Evolutionary conservation across 257 asterid genomes (phyloP), one percentile per base, ranked within the genome.

Genomic region (Gynochthodes officinalis): DNA sequence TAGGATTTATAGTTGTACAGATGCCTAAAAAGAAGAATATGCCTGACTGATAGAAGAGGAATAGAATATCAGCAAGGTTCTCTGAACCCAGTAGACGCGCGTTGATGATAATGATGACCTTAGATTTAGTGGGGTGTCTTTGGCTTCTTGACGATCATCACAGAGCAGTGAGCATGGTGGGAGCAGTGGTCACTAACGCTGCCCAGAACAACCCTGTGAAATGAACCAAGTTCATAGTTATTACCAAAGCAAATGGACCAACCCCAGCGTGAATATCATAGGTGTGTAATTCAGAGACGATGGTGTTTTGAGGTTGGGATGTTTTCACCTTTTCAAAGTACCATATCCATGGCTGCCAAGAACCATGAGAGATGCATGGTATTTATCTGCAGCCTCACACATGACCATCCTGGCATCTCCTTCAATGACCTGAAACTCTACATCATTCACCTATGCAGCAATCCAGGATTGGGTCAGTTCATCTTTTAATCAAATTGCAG

Each of bases 101-200:
- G n/a, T n/a, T n/a, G n/a, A n/a, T n/a, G n/a, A n/a, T n/a, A n/a
- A n/a, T n/a, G n/a, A n/a, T n/a, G n/a, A n/a, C n/a, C n/a, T n/a
- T n/a, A n/a, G n/a, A 21, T 35, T 35, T 32, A 61, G 16, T 35
- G 46, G 8, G 4, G 39, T 46, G 35, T 32, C 30, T 68, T 49
- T 7, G 82, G 87, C 82, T 70, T 83, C 83, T 91, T 91, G 76
- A 89, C 92, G 11, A 91, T 87, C 96, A 91, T 81, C 69, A 91
- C 96, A 21, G 92, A 83, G 82, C 96, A 91, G 68, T 86, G 87
- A 62, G 97, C 97, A 72, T 91, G 97, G 63, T 89, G 96, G 44
- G 90, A 81, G 44, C 93, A 89, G 23, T 87, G 87, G 77, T 91
- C 96, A 69, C 97, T 91, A 12, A 91, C 96, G 63, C 97, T 91